Conservation (phyloP, 805 yeast species). For the Saccharomycopsis babjevae region DNA sequence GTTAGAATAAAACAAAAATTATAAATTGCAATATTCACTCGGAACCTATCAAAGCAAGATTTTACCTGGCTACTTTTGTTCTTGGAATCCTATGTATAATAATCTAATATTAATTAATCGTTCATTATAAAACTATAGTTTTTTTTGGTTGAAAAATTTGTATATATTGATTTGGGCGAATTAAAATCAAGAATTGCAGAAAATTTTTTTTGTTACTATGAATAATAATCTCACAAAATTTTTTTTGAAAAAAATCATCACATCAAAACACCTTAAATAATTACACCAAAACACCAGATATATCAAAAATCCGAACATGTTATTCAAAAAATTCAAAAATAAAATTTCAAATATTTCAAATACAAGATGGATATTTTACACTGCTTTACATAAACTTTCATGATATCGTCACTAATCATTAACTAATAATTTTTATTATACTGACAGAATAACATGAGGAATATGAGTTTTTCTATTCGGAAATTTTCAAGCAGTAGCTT, state of each 20-base stretch:
- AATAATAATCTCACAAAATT: neutral
- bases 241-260: neutral
- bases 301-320: neutral
- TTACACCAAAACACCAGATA: neutral
- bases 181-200: neutral
- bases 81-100: too few species aligned
- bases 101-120: too few species aligned
- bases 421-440: too few species aligned
- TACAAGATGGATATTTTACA: too few species aligned
- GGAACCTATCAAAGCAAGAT: neutral
- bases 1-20: neutral
- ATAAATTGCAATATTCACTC: too few species aligned
- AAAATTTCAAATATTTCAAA: neutral
- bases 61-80: too few species aligned
- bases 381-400: too few species aligned
- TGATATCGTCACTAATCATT: too few species aligned
- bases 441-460: neutral
- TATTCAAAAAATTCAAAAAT: neutral
- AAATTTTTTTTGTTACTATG: neutral
- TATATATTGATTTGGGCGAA: neutral
- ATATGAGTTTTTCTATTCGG: neutral
- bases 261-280: neutral
- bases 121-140: neutral
- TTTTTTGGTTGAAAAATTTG: too few species aligned
- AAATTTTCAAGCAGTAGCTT: neutral